Evolutionary conservation across 345 rosid genomes (phyloP).

Genomic region (Gossypium thurberi): DNA sequence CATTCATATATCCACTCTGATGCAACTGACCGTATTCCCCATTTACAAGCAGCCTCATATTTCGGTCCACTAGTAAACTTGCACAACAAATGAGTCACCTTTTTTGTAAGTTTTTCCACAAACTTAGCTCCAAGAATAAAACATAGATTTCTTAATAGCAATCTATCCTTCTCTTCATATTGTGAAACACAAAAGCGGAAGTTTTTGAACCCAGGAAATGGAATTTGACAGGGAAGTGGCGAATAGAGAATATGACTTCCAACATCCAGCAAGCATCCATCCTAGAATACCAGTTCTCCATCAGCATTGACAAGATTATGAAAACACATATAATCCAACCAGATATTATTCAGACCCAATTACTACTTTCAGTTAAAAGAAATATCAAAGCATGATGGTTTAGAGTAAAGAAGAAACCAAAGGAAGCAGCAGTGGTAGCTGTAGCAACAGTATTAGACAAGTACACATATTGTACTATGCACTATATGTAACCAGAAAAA

Average conservation of each 20-base stretch:
- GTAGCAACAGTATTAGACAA: slow-evolving; percentile 6
- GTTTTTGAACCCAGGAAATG: slow-evolving; percentile 76
- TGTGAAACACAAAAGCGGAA: slow-evolving; percentile 79
- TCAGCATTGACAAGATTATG: slow-evolving; percentile 20
- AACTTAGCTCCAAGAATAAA: slow-evolving; percentile 76
- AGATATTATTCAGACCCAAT: not conserved
- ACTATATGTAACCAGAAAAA: not conserved
- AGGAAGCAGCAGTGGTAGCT: not conserved
- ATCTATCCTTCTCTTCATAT: slow-evolving; percentile 64
- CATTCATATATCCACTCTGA: slow-evolving; percentile 87
- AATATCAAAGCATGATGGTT: not conserved
- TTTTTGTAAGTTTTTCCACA: slow-evolving; percentile 53
- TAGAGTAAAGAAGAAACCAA: slow-evolving; percentile 7
- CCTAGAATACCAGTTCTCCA: slow-evolving; percentile 46
- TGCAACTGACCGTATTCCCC: slow-evolving; percentile 61
- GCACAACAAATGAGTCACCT: slow-evolving; percentile 82
- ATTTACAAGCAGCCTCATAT: slow-evolving; percentile 69
- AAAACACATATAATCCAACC: slow-evolving; percentile 10
- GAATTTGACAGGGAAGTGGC: slow-evolving; percentile 76
- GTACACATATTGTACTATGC: not conserved
- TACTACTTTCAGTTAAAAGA: slow-evolving; percentile 1
- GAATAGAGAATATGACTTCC: slow-evolving; percentile 79
- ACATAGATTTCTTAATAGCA: slow-evolving; percentile 72
- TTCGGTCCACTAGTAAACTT: slow-evolving; percentile 65
- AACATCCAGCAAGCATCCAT: slow-evolving; percentile 71